These are phyloP conservation scores for Rostrohypoxylon terebratum DNA, from an alignment of 495 filamentous ascomycete species.

Conservation along the genomic window DNA sequence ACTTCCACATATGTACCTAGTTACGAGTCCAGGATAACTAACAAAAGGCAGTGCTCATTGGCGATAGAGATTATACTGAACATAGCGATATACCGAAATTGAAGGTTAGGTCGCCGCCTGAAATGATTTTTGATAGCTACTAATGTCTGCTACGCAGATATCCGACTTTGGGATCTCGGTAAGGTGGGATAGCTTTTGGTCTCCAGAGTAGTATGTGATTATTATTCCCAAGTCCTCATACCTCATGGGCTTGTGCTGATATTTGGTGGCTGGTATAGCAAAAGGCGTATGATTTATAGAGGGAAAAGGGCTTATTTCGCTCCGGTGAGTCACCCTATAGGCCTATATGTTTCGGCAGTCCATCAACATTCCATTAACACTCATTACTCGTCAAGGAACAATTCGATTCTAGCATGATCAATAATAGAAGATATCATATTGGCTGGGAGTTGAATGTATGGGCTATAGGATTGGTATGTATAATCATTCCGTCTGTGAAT, in stretches of 20 bases:
- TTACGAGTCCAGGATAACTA: background rate
- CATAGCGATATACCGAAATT: background rate
- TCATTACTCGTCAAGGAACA: slow-evolving; percentile 22
- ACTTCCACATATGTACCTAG: background rate
- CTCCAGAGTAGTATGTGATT: background rate
- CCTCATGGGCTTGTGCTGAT: background rate
- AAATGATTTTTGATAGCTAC: background rate
- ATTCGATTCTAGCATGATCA: background rate
- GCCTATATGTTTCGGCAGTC: background rate
- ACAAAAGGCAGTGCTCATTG: slow-evolving; percentile 14
- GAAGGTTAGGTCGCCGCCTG: slow-evolving; percentile 4
- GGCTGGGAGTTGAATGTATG: slow-evolving; percentile 16
- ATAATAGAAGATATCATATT: background rate
- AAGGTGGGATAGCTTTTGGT: too few species aligned
- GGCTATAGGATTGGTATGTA: slow-evolving; percentile 35
- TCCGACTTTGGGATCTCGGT: slow-evolving; percentile 31
- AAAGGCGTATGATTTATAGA: too few species aligned
- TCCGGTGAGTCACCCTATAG: slow-evolving; percentile 10
- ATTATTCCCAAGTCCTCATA: background rate
- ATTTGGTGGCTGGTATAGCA: slow-evolving; percentile 1
- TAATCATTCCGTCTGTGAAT: background rate
- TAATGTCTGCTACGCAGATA: slow-evolving; percentile 7
- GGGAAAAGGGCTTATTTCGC: slow-evolving; percentile 10
- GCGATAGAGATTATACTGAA: background rate
- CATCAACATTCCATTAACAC: background rate